Conservation (phyloP, 192 early-diverging fungal species). For the Entophlyctis luteolus region DNA sequence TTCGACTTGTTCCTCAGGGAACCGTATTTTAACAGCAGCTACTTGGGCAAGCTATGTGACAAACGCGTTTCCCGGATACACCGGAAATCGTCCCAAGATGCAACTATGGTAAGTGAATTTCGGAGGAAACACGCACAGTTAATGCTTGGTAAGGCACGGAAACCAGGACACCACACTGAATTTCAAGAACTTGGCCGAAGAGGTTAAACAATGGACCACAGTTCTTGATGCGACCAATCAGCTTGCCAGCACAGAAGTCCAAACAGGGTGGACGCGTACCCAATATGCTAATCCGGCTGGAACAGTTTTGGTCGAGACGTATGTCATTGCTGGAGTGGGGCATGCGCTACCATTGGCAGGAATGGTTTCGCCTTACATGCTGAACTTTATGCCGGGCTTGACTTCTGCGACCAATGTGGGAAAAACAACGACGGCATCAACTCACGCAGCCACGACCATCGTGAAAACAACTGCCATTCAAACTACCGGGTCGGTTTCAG, state of each 20-base stretch:
- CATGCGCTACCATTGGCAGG: not conserved
- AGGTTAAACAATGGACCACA: constrained; percentile 15
- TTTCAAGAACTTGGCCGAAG: not conserved
- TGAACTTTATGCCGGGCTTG: not conserved
- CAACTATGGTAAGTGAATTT: not conserved
- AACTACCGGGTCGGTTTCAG: not conserved
- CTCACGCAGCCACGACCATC: not conserved
- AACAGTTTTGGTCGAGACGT: constrained; percentile 5
- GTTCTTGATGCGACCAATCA: not conserved
- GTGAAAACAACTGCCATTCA: not conserved
- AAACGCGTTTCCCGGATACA: not conserved
- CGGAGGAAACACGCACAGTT: not conserved
- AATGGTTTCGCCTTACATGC: not conserved
- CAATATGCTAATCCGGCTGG: constrained; percentile 2
- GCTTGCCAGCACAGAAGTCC: not conserved
- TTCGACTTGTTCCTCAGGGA: not conserved
- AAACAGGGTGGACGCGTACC: constrained; percentile 14
- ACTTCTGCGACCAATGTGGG: not conserved
- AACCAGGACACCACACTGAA: not conserved
- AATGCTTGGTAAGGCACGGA: not conserved
- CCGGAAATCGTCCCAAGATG: not conserved
- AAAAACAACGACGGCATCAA: not conserved
- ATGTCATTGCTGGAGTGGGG: not conserved
- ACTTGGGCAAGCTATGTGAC: not conserved
- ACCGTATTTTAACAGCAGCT: not conserved